Conservation (phyloP, 2,329 filamentous ascomycete species). For the Pseudopyricularia cyperi region DNA sequence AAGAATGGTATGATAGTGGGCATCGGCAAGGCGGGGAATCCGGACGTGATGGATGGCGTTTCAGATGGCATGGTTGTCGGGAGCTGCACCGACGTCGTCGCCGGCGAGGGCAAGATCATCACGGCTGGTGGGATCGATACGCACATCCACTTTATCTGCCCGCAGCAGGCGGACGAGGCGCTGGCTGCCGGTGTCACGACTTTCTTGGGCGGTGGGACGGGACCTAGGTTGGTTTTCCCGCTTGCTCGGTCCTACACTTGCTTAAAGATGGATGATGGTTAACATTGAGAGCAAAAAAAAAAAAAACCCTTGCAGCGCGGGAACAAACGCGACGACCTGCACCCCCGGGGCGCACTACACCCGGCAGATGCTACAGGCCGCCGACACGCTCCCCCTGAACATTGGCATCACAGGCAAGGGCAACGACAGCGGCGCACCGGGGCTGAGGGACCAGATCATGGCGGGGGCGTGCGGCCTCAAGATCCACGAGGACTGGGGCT, state of each 20-base stretch:
- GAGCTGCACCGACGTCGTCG: constrained; percentile 81
- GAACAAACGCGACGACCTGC: constrained; percentile 84
- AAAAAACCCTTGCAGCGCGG: constrained; percentile 42
- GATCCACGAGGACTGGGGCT: constrained; percentile 93
- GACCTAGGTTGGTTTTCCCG: constrained; percentile 53
- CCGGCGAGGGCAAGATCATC: constrained; percentile 79
- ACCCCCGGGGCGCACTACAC: constrained; percentile 78
- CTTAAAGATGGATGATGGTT: too few species aligned
- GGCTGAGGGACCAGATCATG: constrained; percentile 64
- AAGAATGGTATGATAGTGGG: constrained; percentile 76
- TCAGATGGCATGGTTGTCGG: constrained; percentile 68
- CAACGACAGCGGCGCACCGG: constrained; percentile 61
- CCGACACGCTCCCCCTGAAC: constrained; percentile 71
- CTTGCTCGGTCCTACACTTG: background rate
- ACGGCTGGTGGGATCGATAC: constrained; percentile 84
- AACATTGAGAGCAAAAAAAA: too few species aligned
- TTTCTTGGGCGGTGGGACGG: constrained; percentile 80
- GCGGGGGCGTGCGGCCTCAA: constrained; percentile 87
- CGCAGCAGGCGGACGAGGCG: constrained; percentile 76
- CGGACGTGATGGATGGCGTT: constrained; percentile 92
- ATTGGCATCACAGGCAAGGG: constrained; percentile 88
- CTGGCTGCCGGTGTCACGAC: constrained; percentile 81
- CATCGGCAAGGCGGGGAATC: constrained; percentile 91
- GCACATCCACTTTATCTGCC: constrained; percentile 91
- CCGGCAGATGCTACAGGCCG: constrained; percentile 79